Evolutionary conservation across 2,329 filamentous ascomycete species (phyloP).

Genomic region (Cercospora zeina): DNA sequence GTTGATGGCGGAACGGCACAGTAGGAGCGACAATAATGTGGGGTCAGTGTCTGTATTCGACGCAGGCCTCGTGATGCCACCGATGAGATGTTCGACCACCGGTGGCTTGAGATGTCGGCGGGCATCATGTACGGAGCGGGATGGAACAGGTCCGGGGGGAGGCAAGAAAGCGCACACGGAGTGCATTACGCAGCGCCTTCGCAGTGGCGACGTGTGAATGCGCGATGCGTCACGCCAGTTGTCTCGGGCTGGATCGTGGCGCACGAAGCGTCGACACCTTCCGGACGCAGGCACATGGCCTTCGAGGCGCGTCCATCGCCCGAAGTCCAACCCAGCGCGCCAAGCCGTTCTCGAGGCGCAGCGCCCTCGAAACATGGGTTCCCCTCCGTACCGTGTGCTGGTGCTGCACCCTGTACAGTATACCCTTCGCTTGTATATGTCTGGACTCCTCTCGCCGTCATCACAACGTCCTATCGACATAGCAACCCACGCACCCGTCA

Average conservation of each 20-base stretch:
- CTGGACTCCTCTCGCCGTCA: background rate
- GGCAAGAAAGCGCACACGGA: background rate
- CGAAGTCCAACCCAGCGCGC: background rate
- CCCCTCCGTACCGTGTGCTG: background rate
- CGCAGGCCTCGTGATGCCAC: no score
- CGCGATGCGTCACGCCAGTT: background rate
- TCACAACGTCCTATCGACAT: background rate
- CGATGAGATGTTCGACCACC: background rate
- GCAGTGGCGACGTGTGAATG: background rate
- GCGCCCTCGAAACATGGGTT: background rate
- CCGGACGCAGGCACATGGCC: constrained; percentile 4
- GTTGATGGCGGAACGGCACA: background rate
- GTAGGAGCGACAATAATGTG: background rate
- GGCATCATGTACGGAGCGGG: background rate
- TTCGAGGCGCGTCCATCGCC: background rate
- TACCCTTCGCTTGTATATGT: background rate
- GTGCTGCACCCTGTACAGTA: background rate
- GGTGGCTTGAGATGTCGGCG: background rate
- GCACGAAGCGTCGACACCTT: background rate
- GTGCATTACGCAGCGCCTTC: background rate
- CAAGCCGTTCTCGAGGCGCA: background rate
- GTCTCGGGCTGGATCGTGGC: no score
- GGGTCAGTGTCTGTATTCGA: background rate
- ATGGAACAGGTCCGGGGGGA: background rate
- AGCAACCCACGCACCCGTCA: constrained; percentile 1